phyloP scores from a whole-genome alignment of 345 rosid genomes.

The Salix viminalis region DNA sequence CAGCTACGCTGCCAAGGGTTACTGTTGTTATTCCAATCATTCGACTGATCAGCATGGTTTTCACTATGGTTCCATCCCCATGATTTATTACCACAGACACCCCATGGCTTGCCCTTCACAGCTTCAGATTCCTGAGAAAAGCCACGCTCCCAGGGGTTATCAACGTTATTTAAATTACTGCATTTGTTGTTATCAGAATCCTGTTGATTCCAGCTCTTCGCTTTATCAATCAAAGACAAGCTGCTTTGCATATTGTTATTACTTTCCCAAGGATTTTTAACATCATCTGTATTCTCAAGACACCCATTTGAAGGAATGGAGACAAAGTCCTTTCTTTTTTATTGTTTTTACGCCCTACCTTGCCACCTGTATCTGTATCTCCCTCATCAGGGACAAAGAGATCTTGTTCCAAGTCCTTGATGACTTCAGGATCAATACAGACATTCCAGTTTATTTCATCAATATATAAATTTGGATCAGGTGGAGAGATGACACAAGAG shows the following conservation, averaged over 20 bases:
- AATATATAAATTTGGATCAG: conserved; percentile 61
- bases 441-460: conserved; percentile 69
- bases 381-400: conserved; percentile 45
- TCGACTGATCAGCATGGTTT: background rate
- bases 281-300: conserved; percentile 14
- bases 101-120: conserved; percentile 20
- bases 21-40: conserved; percentile 6
- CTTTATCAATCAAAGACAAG: conserved; percentile 16
- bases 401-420: conserved; percentile 52
- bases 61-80: conserved; percentile 7
- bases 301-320: conserved; percentile 26
- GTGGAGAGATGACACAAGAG: conserved; percentile 43
- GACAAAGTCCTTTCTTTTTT: conserved; percentile 6
- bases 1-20: conserved; percentile 18
- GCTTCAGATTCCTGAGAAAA: conserved; percentile 25
- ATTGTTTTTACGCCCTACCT: conserved; percentile 23
- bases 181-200: conserved; percentile 15
- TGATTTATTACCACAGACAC: background rate
- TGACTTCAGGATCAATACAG: conserved; percentile 55
- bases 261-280: conserved; percentile 40
- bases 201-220: conserved; percentile 31
- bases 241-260: conserved; percentile 5
- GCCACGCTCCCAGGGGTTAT: conserved; percentile 45
- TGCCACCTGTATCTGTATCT: conserved; percentile 25
- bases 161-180: conserved; percentile 10